phyloP scores from a whole-genome alignment of 2,329 filamentous ascomycete genomes.

The Huntiella abstrusa region DNA sequence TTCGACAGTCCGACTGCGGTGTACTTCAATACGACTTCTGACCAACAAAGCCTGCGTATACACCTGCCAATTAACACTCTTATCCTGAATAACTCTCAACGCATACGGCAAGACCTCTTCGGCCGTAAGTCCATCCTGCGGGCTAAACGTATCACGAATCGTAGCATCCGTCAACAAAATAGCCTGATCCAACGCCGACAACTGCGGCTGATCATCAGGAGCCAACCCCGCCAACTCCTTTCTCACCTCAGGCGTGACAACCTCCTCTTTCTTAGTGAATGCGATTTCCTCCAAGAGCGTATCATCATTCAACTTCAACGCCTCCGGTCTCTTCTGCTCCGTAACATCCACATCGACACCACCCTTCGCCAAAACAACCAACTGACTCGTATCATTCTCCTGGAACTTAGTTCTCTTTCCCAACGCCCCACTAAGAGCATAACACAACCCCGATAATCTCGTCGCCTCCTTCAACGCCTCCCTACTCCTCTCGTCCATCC shows the following conservation, averaged over 20 bases:
- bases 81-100: conserved; percentile 67
- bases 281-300: conserved; percentile 76
- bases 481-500: conserved; percentile 56
- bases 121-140: conserved; percentile 67
- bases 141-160: conserved; percentile 72
- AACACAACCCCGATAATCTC: conserved; percentile 50
- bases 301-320: conserved; percentile 72
- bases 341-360: conserved; percentile 16
- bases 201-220: conserved; percentile 62
- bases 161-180: conserved; percentile 77
- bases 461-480: conserved; percentile 52
- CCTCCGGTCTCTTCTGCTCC: conserved; percentile 33
- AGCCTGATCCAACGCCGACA: conserved; percentile 72
- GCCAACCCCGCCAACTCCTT: conserved; percentile 42
- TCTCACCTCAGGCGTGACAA: conserved; percentile 34
- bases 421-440: conserved; percentile 66
- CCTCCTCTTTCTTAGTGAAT: conserved; percentile 41
- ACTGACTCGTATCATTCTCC: conserved; percentile 62
- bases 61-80: conserved; percentile 91
- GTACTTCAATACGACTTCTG: conserved; percentile 74
- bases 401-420: conserved; percentile 74
- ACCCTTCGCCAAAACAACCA: conserved; percentile 80
- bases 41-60: conserved; percentile 89
- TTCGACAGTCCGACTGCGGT: conserved; percentile 72
- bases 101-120: conserved; percentile 90